phyloP scores from a whole-genome alignment of 345 rosid genomes.

The Pugionium dolabratum region DNA sequence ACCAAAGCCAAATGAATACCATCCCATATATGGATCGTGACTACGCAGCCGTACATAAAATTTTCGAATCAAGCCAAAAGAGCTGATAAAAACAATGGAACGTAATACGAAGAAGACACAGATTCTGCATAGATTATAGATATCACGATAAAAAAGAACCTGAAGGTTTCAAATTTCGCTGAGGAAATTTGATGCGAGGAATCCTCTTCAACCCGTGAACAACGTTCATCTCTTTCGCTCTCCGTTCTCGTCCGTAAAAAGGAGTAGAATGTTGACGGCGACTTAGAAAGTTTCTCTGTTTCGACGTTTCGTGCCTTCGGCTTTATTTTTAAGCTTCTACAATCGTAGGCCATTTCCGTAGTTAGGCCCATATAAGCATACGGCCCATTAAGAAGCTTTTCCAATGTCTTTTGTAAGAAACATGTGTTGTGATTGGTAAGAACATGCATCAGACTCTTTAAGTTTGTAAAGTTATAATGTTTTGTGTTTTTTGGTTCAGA shows the following conservation, averaged over 20 bases:
- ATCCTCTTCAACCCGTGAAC: conserved; percentile 76
- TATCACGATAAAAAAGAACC: conserved; percentile 33
- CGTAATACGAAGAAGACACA: conserved; percentile 5
- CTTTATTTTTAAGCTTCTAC: neutral
- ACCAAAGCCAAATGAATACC: neutral
- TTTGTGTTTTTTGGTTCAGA: too few species aligned
- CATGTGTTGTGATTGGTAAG: too few species aligned
- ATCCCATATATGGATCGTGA: conserved; percentile 1
- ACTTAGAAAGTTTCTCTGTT: conserved; percentile 5
- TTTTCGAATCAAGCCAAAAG: too few species aligned
- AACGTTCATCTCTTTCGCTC: conserved; percentile 52
- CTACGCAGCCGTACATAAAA: conserved; percentile 3
- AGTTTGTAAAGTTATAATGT: too few species aligned
- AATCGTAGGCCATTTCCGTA: neutral
- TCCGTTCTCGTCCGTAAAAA: neutral
- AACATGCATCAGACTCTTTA: too few species aligned
- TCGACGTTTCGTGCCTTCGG: conserved; percentile 1
- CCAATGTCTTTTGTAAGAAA: too few species aligned
- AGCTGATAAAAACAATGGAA: too few species aligned
- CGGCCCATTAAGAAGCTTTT: neutral
- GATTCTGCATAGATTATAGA: neutral
- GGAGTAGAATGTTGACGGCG: conserved; percentile 28
- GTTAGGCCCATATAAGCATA: conserved; percentile 5
- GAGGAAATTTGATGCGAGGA: conserved; percentile 88
- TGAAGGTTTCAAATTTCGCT: conserved; percentile 54